These are phyloP conservation scores for Aspergillus awamori DNA, from an alignment of 2,329 filamentous ascomycete species.

Conservation along the genomic window DNA sequence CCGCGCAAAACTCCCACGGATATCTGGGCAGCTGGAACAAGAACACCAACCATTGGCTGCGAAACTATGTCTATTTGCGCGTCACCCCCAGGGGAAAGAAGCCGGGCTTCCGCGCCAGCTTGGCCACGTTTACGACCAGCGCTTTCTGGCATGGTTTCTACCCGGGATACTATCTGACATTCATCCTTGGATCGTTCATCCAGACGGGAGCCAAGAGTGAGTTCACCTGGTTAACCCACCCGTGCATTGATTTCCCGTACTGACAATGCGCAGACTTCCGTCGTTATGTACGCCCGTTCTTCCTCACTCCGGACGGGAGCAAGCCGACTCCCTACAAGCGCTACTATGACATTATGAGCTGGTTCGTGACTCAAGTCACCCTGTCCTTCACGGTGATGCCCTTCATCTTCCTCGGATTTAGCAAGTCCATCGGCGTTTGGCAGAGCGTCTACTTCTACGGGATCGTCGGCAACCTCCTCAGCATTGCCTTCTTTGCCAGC, in stretches of 20 bases:
- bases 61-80: slow-evolving; percentile 92
- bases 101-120: slow-evolving; percentile 88
- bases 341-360: slow-evolving; percentile 82
- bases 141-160: slow-evolving; percentile 99
- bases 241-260: slow-evolving; percentile 12
- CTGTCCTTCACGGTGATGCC: slow-evolving; percentile 83
- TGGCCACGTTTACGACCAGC: slow-evolving; percentile 92
- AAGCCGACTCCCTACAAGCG: slow-evolving; percentile 71
- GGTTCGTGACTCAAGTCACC: slow-evolving; percentile 74
- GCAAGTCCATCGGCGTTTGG: slow-evolving; percentile 75
- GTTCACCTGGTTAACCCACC: slow-evolving; percentile 38
- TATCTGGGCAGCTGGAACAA: slow-evolving; percentile 97
- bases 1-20: slow-evolving; percentile 88
- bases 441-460: slow-evolving; percentile 85
- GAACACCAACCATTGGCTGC: slow-evolving; percentile 95
- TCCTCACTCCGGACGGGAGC: slow-evolving; percentile 76
- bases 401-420: slow-evolving; percentile 79
- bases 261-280: slow-evolving; percentile 69
- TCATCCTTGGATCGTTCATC: slow-evolving; percentile 84
- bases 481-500: slow-evolving; percentile 76
- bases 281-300: slow-evolving; percentile 87
- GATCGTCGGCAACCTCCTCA: slow-evolving; percentile 65
- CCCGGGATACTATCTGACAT: slow-evolving; percentile 91
- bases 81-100: slow-evolving; percentile 96
- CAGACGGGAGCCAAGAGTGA: slow-evolving; percentile 93